These are phyloP conservation scores for Aspergillus wentii DNA, from an alignment of 495 filamentous ascomycete genomes.

Conservation along the genomic window DNA sequence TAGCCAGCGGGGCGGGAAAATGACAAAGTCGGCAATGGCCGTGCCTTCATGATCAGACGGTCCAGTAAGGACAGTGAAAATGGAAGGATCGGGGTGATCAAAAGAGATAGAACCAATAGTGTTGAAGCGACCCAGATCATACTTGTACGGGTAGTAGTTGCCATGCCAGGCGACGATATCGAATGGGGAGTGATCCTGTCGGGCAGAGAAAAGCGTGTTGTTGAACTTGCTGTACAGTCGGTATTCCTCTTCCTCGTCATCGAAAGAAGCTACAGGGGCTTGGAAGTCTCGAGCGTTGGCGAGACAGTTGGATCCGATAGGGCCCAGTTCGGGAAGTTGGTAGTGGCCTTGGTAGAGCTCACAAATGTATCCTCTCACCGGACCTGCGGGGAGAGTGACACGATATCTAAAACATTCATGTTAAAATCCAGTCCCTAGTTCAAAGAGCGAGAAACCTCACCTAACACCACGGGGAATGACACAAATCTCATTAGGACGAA, in stretches of 20 bases:
- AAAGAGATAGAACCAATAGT: conserved; percentile 67
- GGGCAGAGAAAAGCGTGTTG: conserved; percentile 68
- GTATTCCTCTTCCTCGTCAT: conserved; percentile 54
- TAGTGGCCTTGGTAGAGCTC: conserved; percentile 87
- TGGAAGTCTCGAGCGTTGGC: conserved; percentile 90
- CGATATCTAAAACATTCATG: too few relatives aligned
- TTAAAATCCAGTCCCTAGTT: not conserved
- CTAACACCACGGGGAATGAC: conserved; percentile 79
- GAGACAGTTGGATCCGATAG: conserved; percentile 82
- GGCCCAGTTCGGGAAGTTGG: conserved; percentile 78
- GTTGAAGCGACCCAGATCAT: conserved; percentile 78
- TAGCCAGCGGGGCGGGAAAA: conserved; percentile 79
- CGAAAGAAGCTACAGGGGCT: conserved; percentile 71
- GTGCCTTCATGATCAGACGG: conserved; percentile 68
- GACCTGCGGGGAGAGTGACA: conserved; percentile 59
- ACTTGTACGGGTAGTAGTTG: conserved; percentile 80
- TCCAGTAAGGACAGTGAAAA: conserved; percentile 77
- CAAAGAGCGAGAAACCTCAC: conserved; percentile 42
- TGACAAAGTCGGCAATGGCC: conserved; percentile 76
- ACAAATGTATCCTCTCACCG: conserved; percentile 77
- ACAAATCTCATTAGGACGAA: conserved; percentile 84
- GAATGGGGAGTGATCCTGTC: conserved; percentile 71
- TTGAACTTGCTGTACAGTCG: conserved; percentile 73
- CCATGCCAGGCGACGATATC: conserved; percentile 82
- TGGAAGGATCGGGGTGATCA: conserved; percentile 79